These are phyloP conservation scores for Xylaria sp. DNA, from an alignment of 2,329 filamentous ascomycete species.

Conservation along the genomic window DNA sequence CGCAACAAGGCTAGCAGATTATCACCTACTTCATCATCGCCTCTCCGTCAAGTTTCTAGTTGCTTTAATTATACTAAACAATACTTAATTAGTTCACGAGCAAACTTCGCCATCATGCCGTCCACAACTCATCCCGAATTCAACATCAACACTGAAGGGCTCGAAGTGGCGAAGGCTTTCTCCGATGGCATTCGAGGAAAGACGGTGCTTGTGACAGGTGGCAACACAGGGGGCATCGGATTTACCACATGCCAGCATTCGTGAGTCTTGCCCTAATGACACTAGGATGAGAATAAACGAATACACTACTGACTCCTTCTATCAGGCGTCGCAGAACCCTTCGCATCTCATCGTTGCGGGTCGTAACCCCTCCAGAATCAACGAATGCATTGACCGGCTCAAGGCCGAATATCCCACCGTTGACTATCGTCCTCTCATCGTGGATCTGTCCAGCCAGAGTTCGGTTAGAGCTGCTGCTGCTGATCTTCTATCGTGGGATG, in stretches of 20 bases:
- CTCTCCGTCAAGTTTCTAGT: background rate
- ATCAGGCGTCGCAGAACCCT: conserved; percentile 41
- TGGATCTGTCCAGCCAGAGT: conserved; percentile 48
- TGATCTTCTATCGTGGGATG: conserved; percentile 42
- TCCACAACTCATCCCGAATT: conserved; percentile 45
- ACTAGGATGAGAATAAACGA: background rate
- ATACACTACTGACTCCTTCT: background rate
- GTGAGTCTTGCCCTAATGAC: conserved; percentile 34
- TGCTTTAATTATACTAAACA: background rate
- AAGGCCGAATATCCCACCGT: conserved; percentile 38
- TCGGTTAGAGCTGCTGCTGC: conserved; percentile 46
- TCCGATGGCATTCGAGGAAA: conserved; percentile 43
- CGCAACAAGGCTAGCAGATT: too few relatives aligned
- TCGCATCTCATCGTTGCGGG: conserved; percentile 45
- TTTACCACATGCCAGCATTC: conserved; percentile 45
- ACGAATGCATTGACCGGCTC: conserved; percentile 39
- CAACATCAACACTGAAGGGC: conserved; percentile 43
- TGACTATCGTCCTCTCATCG: conserved; percentile 40
- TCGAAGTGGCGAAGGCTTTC: conserved; percentile 48
- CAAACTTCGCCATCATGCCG: conserved; percentile 38
- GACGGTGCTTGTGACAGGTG: conserved; percentile 45
- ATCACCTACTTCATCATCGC: background rate
- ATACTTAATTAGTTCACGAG: background rate
- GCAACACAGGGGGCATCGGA: conserved; percentile 44
- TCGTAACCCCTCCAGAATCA: conserved; percentile 42